Conservation (phyloP, 176 grass and related monocot genomes). For the maize (Zea mays) region Zm-B73-REFERENCE-NAM-5.0 NC_050105.1:100257001-100257500, state of each 20-base stretch:
- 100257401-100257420: slow-evolving; percentile 2
- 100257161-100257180: too few relatives aligned
- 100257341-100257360: slow-evolving; percentile 63
- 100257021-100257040: background rate
- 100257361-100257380: slow-evolving; percentile 66
- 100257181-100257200: too few relatives aligned
- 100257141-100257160: too few relatives aligned
- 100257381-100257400: slow-evolving; percentile 70
- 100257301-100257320: slow-evolving; percentile 80
- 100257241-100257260: slow-evolving; percentile 16
- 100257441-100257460: slow-evolving; percentile 41
- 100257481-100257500: slow-evolving; percentile 75
- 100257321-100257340: slow-evolving; percentile 54
- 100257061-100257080: slow-evolving; percentile 33
- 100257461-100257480: slow-evolving; percentile 59
- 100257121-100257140: too few relatives aligned
- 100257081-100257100: too few relatives aligned
- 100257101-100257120: too few relatives aligned
- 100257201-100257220: too few relatives aligned
- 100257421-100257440: slow-evolving; percentile 21
- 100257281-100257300: slow-evolving; percentile 50
- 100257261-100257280: slow-evolving; percentile 21
- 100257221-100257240: slow-evolving; percentile 24
- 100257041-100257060: slow-evolving; percentile 12
- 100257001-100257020: slow-evolving; percentile 10